Base-by-base conservation (phyloP, 2,329 filamentous ascomycete species). In the Cordyceps fumosorosea region DNA sequence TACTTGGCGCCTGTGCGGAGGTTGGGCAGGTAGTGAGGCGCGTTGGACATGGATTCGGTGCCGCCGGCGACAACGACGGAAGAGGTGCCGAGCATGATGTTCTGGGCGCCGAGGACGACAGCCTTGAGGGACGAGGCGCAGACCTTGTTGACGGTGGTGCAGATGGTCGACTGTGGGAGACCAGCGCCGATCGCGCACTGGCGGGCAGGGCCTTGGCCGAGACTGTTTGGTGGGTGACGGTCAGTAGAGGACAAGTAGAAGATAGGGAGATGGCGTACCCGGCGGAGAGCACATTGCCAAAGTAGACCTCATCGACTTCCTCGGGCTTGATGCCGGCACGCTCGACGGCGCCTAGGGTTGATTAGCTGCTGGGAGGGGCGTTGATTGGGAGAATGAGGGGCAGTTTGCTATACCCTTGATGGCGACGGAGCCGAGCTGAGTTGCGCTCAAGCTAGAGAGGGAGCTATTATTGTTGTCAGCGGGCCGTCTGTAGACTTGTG, bases 111-210 rank as follows among this genome's bases (percentile, higher is more conserved):
- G 64, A 99, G 84, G 67, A 96, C 91, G 73, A 99, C 89, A 69
- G 95, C 91, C 83, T 99, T 99, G 74, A 97, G 81, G 51, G 89
- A 88, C 11, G 93, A 97, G 66, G 95, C 95, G 84, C 95, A 99
- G 74, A 99, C 95, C 82, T 99, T 99, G 88, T 99, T 99, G 73
- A 99, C 86, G 58, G 93, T 96, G 52, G 95, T 99, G 78, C 89
- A 90, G 69, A 96, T 85, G 66, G 89, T 90, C 60, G 84, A 83
- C 66, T 96, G 83, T 60, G 86, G 80, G 67, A 99, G 90, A 65
- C 95, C 95, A 71, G 91, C 95, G 70, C 88, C 86, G 72, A 99
- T 84, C 70, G 93, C 91, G 77, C 90, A 96, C 81, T 99, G 95
- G 72, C 95, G 89, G 69, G 95, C 93, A 67, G 96, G 95, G 74